phyloP scores from a whole-genome alignment of 805 yeast species.

The Schizosaccharomyces osmophilus region DNA sequence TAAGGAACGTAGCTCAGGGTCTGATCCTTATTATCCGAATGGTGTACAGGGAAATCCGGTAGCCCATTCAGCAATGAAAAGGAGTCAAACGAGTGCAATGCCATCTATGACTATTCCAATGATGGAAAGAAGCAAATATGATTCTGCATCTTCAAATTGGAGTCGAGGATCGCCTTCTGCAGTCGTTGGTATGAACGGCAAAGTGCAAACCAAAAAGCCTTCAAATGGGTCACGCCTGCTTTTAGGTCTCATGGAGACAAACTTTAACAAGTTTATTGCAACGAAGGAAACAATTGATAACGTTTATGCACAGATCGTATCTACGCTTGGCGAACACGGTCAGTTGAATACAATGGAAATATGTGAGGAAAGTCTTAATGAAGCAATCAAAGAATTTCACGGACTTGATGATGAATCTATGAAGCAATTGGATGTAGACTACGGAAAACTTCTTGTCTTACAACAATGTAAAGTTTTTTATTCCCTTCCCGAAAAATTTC shows the following conservation, averaged over 20 bases:
- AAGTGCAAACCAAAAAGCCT: background rate
- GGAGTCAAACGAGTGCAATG: background rate
- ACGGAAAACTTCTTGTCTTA: background rate
- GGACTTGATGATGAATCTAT: background rate
- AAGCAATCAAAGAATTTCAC: background rate
- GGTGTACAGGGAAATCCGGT: background rate
- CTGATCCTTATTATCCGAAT: background rate
- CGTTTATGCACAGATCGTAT: background rate
- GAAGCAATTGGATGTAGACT: background rate
- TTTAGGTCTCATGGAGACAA: background rate
- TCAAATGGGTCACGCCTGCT: background rate
- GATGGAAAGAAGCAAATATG: background rate
- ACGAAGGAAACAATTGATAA: background rate
- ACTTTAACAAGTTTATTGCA: background rate
- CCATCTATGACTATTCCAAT: background rate
- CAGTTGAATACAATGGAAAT: background rate
- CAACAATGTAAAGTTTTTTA: background rate
- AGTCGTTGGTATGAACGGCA: too few species aligned
- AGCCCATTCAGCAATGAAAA: background rate
- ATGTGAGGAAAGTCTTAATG: background rate
- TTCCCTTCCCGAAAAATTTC: background rate
- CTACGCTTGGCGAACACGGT: background rate
- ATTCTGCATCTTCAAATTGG: background rate
- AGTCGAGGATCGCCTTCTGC: too few species aligned
- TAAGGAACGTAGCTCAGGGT: background rate